Base-by-base conservation (phyloP, 805 yeast species). In the Pachysolen tannophilus region DNA sequence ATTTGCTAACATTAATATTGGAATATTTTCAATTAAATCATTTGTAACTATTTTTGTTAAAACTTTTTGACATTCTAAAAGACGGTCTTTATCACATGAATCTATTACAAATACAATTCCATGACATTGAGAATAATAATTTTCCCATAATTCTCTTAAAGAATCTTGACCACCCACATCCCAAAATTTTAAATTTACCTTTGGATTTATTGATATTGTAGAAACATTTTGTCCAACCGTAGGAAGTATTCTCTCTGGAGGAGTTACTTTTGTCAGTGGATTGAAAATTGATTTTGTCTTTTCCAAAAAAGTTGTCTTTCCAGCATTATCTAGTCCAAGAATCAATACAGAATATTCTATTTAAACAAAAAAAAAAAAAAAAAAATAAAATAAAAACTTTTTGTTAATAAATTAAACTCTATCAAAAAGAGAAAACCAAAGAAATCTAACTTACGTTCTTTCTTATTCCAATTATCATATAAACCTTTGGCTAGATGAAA, bases 81-180 rank as follows among this genome's bases (percentile, higher is more conserved):
- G 72, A 38, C 96, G 67, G 23, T 72, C 79, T 19, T 80, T 70
- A 55, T 88, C 97, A 1, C 94, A 80, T 7, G 95, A 83, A 54
- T 90, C 98, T 9, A 92, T 90, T 14, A 90, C 81, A 55, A 90
- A 90, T 29, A 92, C 78, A 25, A 90, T 84, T 0, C 92, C 97
- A 57, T 90, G 97, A 37, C 95, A 83, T 40, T 77, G 81, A 14
- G 69, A 65, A 58, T 79, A 92, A 63, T 90, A 92, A 41, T 84
- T 76, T 5, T 80, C 69, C 98, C 98, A 90, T 68, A 92, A 67
- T 20, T 75, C 63, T 32, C 97, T 67, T 31, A 90, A 63, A n/a
- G 82, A 66, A 51, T 78, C 80, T 57, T 90, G 98, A 9, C 98
- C 98, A 8, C 97, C 97, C 27, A 90, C 77, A 55, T 90, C 98